These are phyloP conservation scores for Fusarium napiforme DNA, from an alignment of 2,329 filamentous ascomycete species.

Conservation along the genomic window DNA sequence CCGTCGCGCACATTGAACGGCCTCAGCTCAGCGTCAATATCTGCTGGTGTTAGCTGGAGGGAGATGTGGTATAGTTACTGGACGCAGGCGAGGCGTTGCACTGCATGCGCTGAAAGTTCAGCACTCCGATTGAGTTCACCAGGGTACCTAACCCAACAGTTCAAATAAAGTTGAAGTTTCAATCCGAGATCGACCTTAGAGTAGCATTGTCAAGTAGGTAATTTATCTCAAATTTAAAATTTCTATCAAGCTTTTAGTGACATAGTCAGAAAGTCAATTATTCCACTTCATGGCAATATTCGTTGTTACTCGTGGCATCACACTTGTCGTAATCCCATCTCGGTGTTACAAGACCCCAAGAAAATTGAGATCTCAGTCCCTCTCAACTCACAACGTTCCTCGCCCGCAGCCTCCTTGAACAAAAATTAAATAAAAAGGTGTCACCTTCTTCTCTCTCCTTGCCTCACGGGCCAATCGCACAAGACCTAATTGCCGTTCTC, in stretches of 20 bases:
- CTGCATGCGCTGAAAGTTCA: background rate
- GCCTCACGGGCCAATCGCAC: background rate
- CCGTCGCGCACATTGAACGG: background rate
- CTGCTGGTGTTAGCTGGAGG: no score
- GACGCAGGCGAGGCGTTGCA: background rate
- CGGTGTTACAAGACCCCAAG: background rate
- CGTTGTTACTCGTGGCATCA: background rate
- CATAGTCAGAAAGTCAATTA: no score
- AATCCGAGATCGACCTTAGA: background rate
- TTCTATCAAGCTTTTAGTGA: background rate
- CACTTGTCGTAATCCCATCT: background rate
- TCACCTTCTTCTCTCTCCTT: background rate
- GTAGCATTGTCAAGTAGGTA: background rate
- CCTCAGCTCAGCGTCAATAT: background rate
- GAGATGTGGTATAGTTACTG: background rate
- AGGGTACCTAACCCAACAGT: background rate
- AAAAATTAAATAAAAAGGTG: accelerated
- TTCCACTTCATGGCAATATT: background rate
- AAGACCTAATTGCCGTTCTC: background rate
- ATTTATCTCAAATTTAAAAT: background rate
- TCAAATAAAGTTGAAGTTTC: background rate
- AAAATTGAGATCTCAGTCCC: no score
- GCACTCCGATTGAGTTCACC: background rate
- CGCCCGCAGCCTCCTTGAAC: no score
- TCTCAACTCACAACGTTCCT: background rate